Evolutionary conservation across 1,284 basidiomycete species (phyloP).

Genomic region (Ganoderma leucocontextum): DNA sequence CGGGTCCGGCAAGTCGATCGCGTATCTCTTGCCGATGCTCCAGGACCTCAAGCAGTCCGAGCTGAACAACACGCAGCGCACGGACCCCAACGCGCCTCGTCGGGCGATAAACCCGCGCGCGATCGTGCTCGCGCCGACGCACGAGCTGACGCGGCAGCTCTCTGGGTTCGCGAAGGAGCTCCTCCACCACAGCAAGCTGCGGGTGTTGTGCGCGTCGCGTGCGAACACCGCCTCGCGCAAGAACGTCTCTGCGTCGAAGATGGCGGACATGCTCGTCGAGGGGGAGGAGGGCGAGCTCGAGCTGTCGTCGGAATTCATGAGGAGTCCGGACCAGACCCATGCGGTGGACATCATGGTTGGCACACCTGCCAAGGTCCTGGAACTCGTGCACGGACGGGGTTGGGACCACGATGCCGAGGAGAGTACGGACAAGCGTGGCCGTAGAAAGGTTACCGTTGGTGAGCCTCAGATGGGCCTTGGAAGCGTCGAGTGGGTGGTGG

Average conservation of each 20-base stretch:
- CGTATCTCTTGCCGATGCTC: constrained; percentile 85
- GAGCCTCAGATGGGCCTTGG: constrained; percentile 65
- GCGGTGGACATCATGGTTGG: constrained; percentile 79
- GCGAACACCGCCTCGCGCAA: constrained; percentile 56
- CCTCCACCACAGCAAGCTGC: constrained; percentile 78
- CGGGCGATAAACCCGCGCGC: constrained; percentile 70
- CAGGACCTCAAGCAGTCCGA: constrained; percentile 78
- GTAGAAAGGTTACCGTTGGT: constrained; percentile 46
- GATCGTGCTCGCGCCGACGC: constrained; percentile 85
- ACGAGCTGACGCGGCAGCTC: constrained; percentile 86
- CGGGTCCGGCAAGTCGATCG: constrained; percentile 91
- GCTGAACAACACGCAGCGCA: constrained; percentile 26
- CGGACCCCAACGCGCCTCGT: constrained; percentile 12
- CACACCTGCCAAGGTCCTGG: constrained; percentile 80
- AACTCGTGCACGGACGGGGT: constrained; percentile 70
- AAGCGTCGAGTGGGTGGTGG: constrained; percentile 83
- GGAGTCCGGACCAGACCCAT: constrained; percentile 33
- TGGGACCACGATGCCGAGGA: constrained; percentile 60
- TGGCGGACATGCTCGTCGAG: constrained; percentile 48
- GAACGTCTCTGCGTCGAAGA: constrained; percentile 55
- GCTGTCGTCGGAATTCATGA: constrained; percentile 32
- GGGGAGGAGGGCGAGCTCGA: constrained; percentile 42
- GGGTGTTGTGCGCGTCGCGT: constrained; percentile 74
- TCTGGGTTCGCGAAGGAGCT: constrained; percentile 78
- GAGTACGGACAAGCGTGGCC: constrained; percentile 33